These are phyloP conservation scores for Elasticomyces elasticus DNA, from an alignment of 495 filamentous ascomycete species.

Conservation along the genomic window DNA sequence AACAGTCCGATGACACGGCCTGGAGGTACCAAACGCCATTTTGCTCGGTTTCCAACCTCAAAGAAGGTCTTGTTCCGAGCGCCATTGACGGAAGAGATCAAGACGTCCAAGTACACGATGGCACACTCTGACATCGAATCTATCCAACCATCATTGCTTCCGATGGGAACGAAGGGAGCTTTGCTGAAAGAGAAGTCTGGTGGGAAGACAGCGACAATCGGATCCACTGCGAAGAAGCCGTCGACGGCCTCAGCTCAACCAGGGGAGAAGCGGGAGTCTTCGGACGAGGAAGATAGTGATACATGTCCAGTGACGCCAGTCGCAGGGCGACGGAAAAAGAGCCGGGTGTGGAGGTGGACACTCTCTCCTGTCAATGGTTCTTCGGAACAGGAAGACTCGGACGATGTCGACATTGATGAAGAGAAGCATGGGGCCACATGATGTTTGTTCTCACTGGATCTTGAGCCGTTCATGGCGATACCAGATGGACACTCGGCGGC, in stretches of 20 bases:
- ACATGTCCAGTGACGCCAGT: conserved; percentile 42
- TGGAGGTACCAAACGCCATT: conserved; percentile 30
- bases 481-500: not conserved
- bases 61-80: conserved; percentile 47
- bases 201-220: not conserved
- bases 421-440: not conserved
- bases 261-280: conserved; percentile 37
- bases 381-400: not conserved
- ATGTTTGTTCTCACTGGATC: no score
- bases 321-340: conserved; percentile 41
- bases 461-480: not conserved
- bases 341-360: conserved; percentile 50
- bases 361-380: conserved; percentile 32
- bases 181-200: not conserved
- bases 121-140: conserved; percentile 41
- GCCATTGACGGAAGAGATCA: conserved; percentile 47
- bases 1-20: conserved; percentile 31
- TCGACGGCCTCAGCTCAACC: conserved; percentile 11
- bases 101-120: conserved; percentile 42
- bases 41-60: conserved; percentile 42
- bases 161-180: conserved; percentile 20
- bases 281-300: conserved; percentile 39
- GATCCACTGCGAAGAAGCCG: not conserved
- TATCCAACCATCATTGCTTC: conserved; percentile 9
- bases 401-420: not conserved